These are phyloP conservation scores for Ceratocystiopsis brevicomis DNA, from an alignment of 2,329 filamentous ascomycete species.

Conservation along the genomic window DNA sequence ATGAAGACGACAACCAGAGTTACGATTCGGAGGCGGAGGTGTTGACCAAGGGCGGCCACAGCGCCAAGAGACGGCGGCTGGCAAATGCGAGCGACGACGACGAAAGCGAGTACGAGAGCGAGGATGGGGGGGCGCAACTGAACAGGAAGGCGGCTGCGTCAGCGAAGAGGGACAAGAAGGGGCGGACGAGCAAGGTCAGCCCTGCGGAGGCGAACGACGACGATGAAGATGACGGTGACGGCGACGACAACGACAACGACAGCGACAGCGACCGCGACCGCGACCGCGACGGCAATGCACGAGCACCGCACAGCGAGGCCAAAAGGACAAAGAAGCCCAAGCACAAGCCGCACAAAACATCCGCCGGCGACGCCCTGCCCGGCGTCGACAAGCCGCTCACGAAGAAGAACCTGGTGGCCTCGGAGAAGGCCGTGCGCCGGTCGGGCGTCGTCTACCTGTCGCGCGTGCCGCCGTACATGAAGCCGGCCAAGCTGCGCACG, in stretches of 20 bases:
- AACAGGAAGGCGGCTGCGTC: too few relatives aligned
- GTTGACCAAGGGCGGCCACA: slow-evolving; percentile 43
- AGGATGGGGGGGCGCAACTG: background rate
- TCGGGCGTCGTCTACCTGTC: slow-evolving; percentile 73
- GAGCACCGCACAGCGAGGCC: slow-evolving; percentile 5
- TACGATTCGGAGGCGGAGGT: slow-evolving; percentile 52
- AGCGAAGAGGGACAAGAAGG: slow-evolving; percentile 25
- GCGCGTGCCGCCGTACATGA: slow-evolving; percentile 76
- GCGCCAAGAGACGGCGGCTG: slow-evolving; percentile 45
- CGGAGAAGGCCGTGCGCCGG: slow-evolving; percentile 45
- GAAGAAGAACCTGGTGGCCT: slow-evolving; percentile 49
- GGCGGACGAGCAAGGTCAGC: slow-evolving; percentile 36
- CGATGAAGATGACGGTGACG: background rate
- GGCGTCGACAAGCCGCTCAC: slow-evolving; percentile 33
- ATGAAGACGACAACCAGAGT: slow-evolving; percentile 35
- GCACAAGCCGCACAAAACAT: background rate
- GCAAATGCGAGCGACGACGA: slow-evolving; percentile 20
- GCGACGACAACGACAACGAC: slow-evolving; percentile 5
- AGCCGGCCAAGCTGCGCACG: slow-evolving; percentile 56
- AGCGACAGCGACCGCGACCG: slow-evolving; percentile 5
- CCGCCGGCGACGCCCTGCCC: slow-evolving; percentile 17
- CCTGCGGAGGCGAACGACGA: slow-evolving; percentile 6
- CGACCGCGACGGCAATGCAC: slow-evolving; percentile 4
- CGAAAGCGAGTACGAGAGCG: slow-evolving; percentile 11
- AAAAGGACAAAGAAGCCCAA: slow-evolving; percentile 1